A percentile compares a stretch with the other conserved stretches of the same genome.
These are phyloP conservation scores for Pythium plurisporium DNA, from an alignment of 352 stramenopile species.

Conservation along the genomic window DNA sequence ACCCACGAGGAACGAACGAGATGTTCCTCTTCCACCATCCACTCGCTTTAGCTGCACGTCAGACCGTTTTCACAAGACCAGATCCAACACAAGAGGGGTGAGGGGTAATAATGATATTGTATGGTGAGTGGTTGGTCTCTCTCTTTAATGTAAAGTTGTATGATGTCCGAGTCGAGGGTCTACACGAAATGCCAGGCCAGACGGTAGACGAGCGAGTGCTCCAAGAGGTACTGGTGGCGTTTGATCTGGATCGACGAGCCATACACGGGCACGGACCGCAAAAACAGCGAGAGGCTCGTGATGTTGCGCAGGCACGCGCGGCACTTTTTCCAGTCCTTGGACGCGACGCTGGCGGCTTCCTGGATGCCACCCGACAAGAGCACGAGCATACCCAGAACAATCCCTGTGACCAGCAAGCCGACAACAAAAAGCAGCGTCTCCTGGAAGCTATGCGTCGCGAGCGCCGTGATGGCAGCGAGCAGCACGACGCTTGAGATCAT, in stretches of 20 bases:
- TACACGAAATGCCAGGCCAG: conserved; percentile 78
- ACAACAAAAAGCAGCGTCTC: conserved; percentile 59
- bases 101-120: neutral
- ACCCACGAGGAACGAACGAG: conserved; percentile 1
- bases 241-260: conserved; percentile 70
- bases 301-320: conserved; percentile 71
- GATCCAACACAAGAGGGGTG: neutral
- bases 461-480: conserved; percentile 31
- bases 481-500: conserved; percentile 61
- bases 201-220: conserved; percentile 81
- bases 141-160: too few species aligned
- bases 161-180: neutral
- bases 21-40: neutral
- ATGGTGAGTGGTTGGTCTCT: neutral
- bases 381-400: conserved; percentile 58
- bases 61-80: too few species aligned
- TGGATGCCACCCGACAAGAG: conserved; percentile 59
- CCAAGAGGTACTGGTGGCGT: conserved; percentile 68
- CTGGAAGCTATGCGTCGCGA: conserved; percentile 52
- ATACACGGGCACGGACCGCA: conserved; percentile 62
- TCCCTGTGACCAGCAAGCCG: conserved; percentile 33
- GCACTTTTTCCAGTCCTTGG: conserved; percentile 73
- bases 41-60: neutral
- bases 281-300: conserved; percentile 79
- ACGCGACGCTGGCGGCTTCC: conserved; percentile 43